These are phyloP conservation scores for Boletus reticuloceps DNA, from an alignment of 768 basidiomycete species.

Conservation along the genomic window DNA sequence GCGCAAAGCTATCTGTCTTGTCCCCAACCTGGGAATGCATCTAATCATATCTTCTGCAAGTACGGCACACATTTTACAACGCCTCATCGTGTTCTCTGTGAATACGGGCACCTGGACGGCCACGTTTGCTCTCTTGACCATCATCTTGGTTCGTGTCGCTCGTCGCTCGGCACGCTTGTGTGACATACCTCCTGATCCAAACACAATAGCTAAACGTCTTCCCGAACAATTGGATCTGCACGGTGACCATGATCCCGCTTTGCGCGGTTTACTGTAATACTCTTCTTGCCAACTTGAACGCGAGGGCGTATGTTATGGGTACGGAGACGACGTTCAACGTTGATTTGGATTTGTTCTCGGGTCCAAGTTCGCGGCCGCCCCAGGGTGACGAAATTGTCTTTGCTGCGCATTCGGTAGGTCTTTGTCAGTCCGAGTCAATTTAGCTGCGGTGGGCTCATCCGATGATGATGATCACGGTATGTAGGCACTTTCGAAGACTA, in stretches of 20 bases:
- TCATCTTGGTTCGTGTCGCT: not conserved
- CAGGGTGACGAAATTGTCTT: too few relatives aligned
- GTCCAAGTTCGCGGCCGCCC: too few relatives aligned
- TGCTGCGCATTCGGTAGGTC: too few relatives aligned
- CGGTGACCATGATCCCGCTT: not conserved
- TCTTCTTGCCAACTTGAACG: not conserved
- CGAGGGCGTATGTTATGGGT: conserved; percentile 5
- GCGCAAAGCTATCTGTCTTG: not conserved
- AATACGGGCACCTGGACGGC: conserved; percentile 17
- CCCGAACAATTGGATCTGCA: not conserved
- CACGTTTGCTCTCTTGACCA: not conserved
- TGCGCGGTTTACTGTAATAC: not conserved
- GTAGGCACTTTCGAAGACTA: too few relatives aligned
- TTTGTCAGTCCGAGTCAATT: too few relatives aligned
- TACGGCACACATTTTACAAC: conserved; percentile 4
- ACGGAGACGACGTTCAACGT: not conserved
- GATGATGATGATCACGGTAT: too few relatives aligned
- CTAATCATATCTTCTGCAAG: not conserved
- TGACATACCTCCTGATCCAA: too few relatives aligned
- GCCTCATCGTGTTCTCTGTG: conserved; percentile 5
- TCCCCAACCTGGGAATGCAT: not conserved
- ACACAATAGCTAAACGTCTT: not conserved
- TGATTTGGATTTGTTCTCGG: not conserved
- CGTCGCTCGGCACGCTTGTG: too few relatives aligned
- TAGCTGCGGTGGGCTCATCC: too few relatives aligned